Evolutionary conservation across 352 stramenopile genomes (phyloP), one percentile per base, ranked within the genome.

Genomic region (Pilasporangium apinafurcum): DNA sequence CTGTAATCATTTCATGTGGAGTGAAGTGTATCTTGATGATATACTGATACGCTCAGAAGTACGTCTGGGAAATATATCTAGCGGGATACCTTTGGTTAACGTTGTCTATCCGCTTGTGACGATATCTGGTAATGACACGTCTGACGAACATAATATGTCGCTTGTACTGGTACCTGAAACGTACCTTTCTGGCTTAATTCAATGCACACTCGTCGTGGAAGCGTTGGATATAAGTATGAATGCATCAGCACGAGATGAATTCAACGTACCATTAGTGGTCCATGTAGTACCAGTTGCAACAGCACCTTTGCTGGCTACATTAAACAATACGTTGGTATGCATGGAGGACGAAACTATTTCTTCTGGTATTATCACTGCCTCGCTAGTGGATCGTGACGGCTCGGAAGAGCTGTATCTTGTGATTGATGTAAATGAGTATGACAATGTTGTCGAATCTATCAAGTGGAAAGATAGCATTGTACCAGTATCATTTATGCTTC

Each of bases 331-430:
- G 6, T 59, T 59, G 29, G 32, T 27, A 2, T 53, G 49, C 0
- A 27, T 54, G 25, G 64, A 75, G 54, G 60, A 75, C 37, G 44
- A 36, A 8, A 41, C 54, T 26, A 40, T 64, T 1, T 27, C 58
- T 4, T 61, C 50, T 1, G 51, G 59, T 34, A 39, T 43, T 14
- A 45, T 71, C 1, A 22, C n/a, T 16, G 56, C 56, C 3, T 56
- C 46, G 4, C 35, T 77, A 24, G 40, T 65, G 24, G 65, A 77
- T 52, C 40, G 51, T 4, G 65, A 77, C 17, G 54, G 58, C 10
- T 77, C 65, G 0, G 61, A 77, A 32, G 31, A 29, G 8, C 28
- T 68, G 14, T 70, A 56, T 30, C 46, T 77, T 17, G 43, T 51
- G 7, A 37, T 68, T 31, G 38, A 70, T 20, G 51, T 71, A 3